Percentiles rank a stretch among this genome's conserved stretches.
Evolutionary conservation across 2,329 filamentous ascomycete genomes (phyloP).

Genomic region (Apiospora marii): DNA sequence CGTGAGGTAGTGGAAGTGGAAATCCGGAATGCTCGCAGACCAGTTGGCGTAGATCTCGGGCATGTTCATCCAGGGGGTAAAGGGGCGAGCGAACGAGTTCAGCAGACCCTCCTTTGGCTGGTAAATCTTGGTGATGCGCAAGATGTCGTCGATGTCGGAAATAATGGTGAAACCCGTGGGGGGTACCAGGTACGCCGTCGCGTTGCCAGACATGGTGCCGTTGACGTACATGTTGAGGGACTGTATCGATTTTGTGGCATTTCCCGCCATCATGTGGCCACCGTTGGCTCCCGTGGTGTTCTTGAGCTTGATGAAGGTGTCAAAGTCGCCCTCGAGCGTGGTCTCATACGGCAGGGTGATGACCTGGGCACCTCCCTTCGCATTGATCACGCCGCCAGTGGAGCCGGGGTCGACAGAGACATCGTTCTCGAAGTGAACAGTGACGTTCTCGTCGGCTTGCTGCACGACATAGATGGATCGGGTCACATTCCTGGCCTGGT

Average conservation of each 20-base stretch:
- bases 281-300: constrained; percentile 60
- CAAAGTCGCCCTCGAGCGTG: constrained; percentile 74
- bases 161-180: constrained; percentile 74
- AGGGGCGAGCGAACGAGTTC: constrained; percentile 78
- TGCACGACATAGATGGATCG: constrained; percentile 79
- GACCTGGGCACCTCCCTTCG: constrained; percentile 67
- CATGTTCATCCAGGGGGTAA: constrained; percentile 80
- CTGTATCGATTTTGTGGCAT: constrained; percentile 70
- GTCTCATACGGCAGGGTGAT: constrained; percentile 71
- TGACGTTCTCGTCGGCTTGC: constrained; percentile 69
- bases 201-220: constrained; percentile 72
- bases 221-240: constrained; percentile 73
- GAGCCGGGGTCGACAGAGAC: constrained; percentile 59
- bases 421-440: constrained; percentile 63
- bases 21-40: constrained; percentile 69
- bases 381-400: constrained; percentile 59
- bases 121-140: constrained; percentile 84
- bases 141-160: constrained; percentile 82
- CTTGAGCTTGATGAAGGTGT: constrained; percentile 71
- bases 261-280: constrained; percentile 65
- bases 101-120: constrained; percentile 76
- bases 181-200: constrained; percentile 80
- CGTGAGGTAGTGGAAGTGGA: constrained; percentile 84
- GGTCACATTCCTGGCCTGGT: constrained; percentile 77
- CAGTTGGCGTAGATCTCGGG: constrained; percentile 80